Percentiles rank a stretch among this genome's conserved stretches.
phyloP scores from a whole-genome alignment of 768 basidiomycete genomes.

The Cystofilobasidium ferigula region DNA sequence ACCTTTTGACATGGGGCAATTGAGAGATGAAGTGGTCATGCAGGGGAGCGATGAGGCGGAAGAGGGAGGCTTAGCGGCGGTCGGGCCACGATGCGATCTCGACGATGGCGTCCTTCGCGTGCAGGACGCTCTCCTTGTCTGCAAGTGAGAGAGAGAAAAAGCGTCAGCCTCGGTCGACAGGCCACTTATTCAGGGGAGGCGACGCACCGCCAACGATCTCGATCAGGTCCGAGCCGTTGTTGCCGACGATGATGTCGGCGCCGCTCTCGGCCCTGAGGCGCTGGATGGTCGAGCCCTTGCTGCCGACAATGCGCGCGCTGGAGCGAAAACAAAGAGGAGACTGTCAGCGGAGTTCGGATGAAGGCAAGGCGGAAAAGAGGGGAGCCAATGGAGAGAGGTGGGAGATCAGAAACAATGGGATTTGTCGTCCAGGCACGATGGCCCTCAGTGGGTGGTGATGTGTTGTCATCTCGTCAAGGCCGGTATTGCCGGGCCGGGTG shows the following conservation, averaged over 20 bases:
- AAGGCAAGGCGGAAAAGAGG: background rate
- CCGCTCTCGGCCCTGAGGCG: constrained; percentile 79
- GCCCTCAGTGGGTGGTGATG: background rate
- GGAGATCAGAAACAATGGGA: background rate
- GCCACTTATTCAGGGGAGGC: background rate
- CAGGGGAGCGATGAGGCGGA: background rate
- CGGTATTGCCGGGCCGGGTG: background rate
- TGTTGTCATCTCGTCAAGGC: background rate
- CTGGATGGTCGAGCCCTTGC: constrained; percentile 74
- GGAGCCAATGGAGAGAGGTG: background rate
- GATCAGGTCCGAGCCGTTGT: constrained; percentile 68
- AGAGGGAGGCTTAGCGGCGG: constrained; percentile 1
- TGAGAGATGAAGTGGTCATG: background rate
- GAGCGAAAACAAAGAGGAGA: background rate
- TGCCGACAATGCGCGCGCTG: constrained; percentile 67
- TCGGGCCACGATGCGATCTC: constrained; percentile 34
- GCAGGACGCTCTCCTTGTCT: constrained; percentile 36
- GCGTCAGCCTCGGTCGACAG: background rate
- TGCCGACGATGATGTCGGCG: constrained; percentile 80
- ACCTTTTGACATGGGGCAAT: too few species aligned
- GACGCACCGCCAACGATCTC: constrained; percentile 60
- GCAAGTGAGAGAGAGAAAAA: background rate
- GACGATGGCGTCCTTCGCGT: constrained; percentile 37
- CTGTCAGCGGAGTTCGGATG: background rate
- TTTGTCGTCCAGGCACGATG: background rate